Percentiles rank a stretch among this genome's conserved stretches.
phyloP scores from a whole-genome alignment of 257 asterid genomes.

The Gynochthodes officinalis region DNA sequence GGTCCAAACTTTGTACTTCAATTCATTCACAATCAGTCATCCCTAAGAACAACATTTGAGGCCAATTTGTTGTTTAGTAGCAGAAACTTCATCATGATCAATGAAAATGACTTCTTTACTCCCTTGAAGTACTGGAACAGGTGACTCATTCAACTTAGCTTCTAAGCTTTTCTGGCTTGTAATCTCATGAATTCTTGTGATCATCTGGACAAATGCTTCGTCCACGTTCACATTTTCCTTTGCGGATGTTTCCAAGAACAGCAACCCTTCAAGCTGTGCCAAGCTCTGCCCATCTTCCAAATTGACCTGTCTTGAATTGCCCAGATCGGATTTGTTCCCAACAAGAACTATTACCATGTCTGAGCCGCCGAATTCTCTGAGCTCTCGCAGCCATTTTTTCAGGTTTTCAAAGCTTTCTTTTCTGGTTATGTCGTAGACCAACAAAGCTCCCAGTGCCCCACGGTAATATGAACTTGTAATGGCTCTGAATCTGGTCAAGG shows the following conservation, averaged over 20 bases:
- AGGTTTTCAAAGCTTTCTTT: slow-evolving; percentile 60
- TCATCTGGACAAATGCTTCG: slow-evolving; percentile 74
- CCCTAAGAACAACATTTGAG: slow-evolving; percentile 53
- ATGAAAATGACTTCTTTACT: slow-evolving; percentile 53
- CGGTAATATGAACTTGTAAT: slow-evolving; percentile 89
- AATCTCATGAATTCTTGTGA: slow-evolving; percentile 54
- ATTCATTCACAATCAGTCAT: not conserved
- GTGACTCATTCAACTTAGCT: slow-evolving; percentile 35
- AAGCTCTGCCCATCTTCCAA: slow-evolving; percentile 67
- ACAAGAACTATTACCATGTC: slow-evolving; percentile 82
- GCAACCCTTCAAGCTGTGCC: slow-evolving; percentile 60
- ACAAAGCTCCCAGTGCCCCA: slow-evolving; percentile 74
- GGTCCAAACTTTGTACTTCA: not conserved
- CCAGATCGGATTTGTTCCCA: slow-evolving; percentile 73
- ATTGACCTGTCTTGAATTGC: slow-evolving; percentile 48
- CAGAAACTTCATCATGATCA: slow-evolving; percentile 69
- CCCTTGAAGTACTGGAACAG: slow-evolving; percentile 33
- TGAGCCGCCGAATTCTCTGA: slow-evolving; percentile 54
- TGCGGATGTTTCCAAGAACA: slow-evolving; percentile 82
- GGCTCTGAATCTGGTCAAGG: slow-evolving; percentile 61
- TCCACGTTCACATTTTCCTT: slow-evolving; percentile 80
- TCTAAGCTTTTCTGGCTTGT: slow-evolving; percentile 53
- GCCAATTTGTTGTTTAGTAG: slow-evolving; percentile 59
- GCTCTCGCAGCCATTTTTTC: slow-evolving; percentile 65
- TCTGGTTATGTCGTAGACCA: slow-evolving; percentile 78